These are phyloP conservation scores for Yarrowia divulgata DNA, from an alignment of 805 yeast species.

Conservation along the genomic window DNA sequence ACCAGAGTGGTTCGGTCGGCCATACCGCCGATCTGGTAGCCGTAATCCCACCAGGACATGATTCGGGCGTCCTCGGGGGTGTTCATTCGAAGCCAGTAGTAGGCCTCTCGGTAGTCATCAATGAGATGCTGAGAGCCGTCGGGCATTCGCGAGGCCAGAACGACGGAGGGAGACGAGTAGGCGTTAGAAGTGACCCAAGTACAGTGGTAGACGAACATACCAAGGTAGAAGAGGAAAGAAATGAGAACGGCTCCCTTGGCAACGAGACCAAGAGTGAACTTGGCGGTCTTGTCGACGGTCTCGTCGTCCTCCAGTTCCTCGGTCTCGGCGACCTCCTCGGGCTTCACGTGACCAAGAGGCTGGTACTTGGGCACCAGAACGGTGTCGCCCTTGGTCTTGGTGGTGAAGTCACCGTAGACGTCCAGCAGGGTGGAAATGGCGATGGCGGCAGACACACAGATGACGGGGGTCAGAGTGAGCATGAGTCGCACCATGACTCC, in stretches of 20 bases:
- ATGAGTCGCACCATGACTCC: constrained; percentile 99
- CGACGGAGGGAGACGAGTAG: constrained; percentile 97
- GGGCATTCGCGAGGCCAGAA: constrained; percentile 78
- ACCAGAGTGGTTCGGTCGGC: constrained; percentile 98
- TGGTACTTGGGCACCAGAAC: constrained; percentile 13
- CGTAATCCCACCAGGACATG: constrained; percentile 99
- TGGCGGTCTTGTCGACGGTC: constrained; percentile 36
- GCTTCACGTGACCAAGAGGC: constrained; percentile 38
- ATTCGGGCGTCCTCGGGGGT: constrained; percentile 95
- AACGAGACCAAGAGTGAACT: constrained; percentile 47
- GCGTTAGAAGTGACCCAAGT: constrained; percentile 97
- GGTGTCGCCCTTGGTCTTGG: constrained; percentile 26
- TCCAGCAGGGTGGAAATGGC: constrained; percentile 86
- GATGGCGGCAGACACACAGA: constrained; percentile 91
- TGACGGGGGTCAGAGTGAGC: constrained; percentile 94
- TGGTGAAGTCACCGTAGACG: constrained; percentile 69
- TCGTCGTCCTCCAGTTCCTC: constrained; percentile 40
- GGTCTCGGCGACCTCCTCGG: constrained; percentile 9
- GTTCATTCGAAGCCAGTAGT: constrained; percentile 98
- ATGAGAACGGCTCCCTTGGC: constrained; percentile 69
- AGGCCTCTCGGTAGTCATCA: constrained; percentile 98
- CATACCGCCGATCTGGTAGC: constrained; percentile 99
- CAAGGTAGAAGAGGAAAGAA: constrained; percentile 75
- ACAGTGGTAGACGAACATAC: constrained; percentile 88
- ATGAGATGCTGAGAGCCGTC: constrained; percentile 87